A percentile compares a stretch with the other conserved stretches of the same genome.
phyloP scores from a whole-genome alignment of 2,329 filamentous ascomycete species.

The Talaromyces sp. region DNA sequence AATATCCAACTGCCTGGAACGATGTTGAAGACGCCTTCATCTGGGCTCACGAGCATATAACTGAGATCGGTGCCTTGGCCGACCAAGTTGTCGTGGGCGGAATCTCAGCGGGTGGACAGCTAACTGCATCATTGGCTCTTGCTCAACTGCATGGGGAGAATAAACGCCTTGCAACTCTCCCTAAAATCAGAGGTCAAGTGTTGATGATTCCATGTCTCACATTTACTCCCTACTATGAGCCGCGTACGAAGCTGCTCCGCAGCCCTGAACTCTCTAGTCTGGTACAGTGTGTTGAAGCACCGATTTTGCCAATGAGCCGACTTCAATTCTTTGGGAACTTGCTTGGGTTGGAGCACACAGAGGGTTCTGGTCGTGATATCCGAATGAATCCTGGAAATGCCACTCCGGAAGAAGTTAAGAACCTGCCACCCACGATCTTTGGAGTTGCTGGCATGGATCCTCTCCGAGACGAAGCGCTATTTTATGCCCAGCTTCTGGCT shows the following conservation, averaged over 20 bases:
- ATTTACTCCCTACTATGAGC: slow-evolving; percentile 35
- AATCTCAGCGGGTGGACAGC: slow-evolving; percentile 52
- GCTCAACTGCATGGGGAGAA: slow-evolving; percentile 41
- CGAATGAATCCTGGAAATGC: slow-evolving; percentile 46
- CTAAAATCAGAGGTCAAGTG: slow-evolving; percentile 53
- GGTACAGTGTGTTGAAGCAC: slow-evolving; percentile 52
- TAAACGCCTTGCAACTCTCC: slow-evolving; percentile 19
- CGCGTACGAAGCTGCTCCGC: slow-evolving; percentile 40
- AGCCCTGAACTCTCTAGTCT: slow-evolving; percentile 49
- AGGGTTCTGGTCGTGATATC: slow-evolving; percentile 32
- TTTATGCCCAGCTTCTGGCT: slow-evolving; percentile 49
- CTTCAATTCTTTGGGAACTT: slow-evolving; percentile 37
- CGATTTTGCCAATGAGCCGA: slow-evolving; percentile 49
- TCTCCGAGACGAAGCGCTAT: slow-evolving; percentile 53
- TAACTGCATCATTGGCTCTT: slow-evolving; percentile 47
- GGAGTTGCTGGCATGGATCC: slow-evolving; percentile 53
- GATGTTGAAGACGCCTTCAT: slow-evolving; percentile 59
- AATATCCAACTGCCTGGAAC: slow-evolving; percentile 55
- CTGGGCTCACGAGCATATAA: slow-evolving; percentile 55
- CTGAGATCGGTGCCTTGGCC: slow-evolving; percentile 43
- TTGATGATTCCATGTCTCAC: slow-evolving; percentile 56
- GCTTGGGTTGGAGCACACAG: slow-evolving; percentile 27
- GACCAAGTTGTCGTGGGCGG: slow-evolving; percentile 51
- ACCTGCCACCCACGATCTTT: slow-evolving; percentile 50
- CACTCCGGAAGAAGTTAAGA: slow-evolving; percentile 35